A percentile compares a stretch with the other conserved stretches of the same genome.
phyloP scores from a whole-genome alignment of 352 stramenopile species.

The Phytophthora nicotianae region DNA sequence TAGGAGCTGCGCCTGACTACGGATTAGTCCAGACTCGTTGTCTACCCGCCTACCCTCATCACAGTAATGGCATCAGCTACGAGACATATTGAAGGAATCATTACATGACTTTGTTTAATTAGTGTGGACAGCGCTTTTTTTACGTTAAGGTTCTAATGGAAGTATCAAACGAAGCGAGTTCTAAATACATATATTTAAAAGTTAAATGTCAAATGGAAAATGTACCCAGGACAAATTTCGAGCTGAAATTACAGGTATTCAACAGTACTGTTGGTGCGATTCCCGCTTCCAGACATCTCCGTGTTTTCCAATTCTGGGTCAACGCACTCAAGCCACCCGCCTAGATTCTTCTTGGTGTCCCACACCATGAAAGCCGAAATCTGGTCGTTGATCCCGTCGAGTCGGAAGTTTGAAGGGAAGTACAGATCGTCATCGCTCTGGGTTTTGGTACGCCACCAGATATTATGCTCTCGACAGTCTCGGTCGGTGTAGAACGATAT shows the following conservation, averaged over 20 bases:
- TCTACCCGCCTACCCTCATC: no score
- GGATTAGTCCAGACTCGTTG: no score
- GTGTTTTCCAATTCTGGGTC: background rate
- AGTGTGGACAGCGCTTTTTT: no score
- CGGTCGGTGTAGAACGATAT: constrained; percentile 7
- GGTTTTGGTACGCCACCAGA: constrained; percentile 7
- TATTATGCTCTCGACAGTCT: constrained; percentile 1
- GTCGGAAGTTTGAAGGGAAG: constrained; percentile 8
- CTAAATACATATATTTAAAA: no score
- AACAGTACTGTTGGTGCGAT: background rate
- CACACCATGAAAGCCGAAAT: constrained; percentile 3
- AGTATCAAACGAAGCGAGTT: no score
- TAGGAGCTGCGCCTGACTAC: no score
- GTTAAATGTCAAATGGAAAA: no score
- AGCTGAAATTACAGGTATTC: background rate
- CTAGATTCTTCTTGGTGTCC: background rate
- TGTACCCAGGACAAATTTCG: no score
- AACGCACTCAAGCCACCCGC: background rate
- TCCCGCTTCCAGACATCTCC: background rate
- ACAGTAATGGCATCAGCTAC: no score
- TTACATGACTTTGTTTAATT: no score
- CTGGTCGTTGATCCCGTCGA: constrained; percentile 4
- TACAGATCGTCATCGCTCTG: constrained; percentile 6
- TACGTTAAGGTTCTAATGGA: no score
- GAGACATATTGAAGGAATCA: no score